Percentiles rank a stretch among this genome's conserved stretches.
These are phyloP conservation scores for Ogataea nonfermentans DNA, from an alignment of 805 yeast species.

Conservation along the genomic window DNA sequence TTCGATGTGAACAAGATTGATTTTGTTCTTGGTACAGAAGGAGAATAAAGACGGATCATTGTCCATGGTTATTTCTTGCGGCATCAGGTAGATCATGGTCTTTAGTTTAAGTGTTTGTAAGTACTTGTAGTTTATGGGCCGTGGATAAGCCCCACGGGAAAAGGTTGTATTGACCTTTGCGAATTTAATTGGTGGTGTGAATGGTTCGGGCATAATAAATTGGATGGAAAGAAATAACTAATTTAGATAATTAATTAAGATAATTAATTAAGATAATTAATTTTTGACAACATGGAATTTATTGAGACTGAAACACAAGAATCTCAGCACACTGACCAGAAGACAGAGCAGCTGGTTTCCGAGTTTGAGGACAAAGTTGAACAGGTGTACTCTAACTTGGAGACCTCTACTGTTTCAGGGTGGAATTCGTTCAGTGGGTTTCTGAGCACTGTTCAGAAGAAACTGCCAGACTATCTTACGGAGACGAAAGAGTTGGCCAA, in stretches of 20 bases:
- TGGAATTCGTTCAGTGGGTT: slow-evolving; percentile 38
- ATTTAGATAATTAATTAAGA: background rate
- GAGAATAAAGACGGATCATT: slow-evolving; percentile 49
- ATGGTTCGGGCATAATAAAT: slow-evolving; percentile 19
- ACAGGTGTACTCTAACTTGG: slow-evolving; percentile 43
- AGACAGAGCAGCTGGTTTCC: slow-evolving; percentile 56
- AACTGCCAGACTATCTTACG: slow-evolving; percentile 33
- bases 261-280: background rate
- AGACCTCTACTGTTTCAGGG: slow-evolving; percentile 37
- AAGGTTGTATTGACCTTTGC: slow-evolving; percentile 65
- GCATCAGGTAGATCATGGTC: slow-evolving; percentile 77
- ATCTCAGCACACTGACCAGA: slow-evolving; percentile 34
- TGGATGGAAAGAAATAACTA: background rate
- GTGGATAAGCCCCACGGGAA: slow-evolving; percentile 85
- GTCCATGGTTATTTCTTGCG: slow-evolving; percentile 60
- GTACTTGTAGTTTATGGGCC: slow-evolving; percentile 68
- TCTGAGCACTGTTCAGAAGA: slow-evolving; percentile 33
- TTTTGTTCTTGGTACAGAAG: slow-evolving; percentile 54
- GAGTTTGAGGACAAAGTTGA: slow-evolving; percentile 47
- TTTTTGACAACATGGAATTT: slow-evolving; percentile 27
- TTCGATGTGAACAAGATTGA: slow-evolving; percentile 65
- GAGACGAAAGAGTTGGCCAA: slow-evolving; percentile 27
- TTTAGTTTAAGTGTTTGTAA: slow-evolving; percentile 61
- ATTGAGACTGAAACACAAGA: slow-evolving; percentile 28
- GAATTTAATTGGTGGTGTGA: slow-evolving; percentile 78